Evolutionary conservation across 352 stramenopile species (phyloP), one percentile per base, ranked within the genome.

Genomic region (Thraustotheca clavata): DNA sequence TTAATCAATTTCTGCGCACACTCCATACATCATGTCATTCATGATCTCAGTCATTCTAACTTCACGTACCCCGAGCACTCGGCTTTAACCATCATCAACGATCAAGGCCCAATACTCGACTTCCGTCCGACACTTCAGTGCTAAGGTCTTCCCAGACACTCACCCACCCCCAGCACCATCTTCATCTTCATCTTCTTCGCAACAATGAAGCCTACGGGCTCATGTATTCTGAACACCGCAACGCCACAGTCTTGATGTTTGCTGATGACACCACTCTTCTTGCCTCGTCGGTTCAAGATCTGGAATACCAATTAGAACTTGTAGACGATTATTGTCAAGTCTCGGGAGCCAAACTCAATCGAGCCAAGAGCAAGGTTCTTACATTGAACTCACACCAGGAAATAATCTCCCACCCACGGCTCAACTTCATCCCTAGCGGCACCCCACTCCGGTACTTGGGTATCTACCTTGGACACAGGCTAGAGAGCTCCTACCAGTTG

Each of bases 261-360:
- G 52, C 52, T 12, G 52, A 60, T 38, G 52, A 60, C 24, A 50
- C 12, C 12, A 60, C 24, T 14, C 14, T 50, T 6, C 43, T 50
- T 29, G 27, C 43, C 22, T 22, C 22, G 11, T 14, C 43, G 22
- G 33, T 33, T 6, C 6, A 14, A 22, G 43, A 14, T 29, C 6
- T 14, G 22, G 43, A 14, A 6, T 29, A 29, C 43, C 43, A 50
- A 50, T 6, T 50, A 6, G 43, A 29, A 6, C 11, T 50, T 6
- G 43, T 50, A 22, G 6, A 50, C 6, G 6, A 14, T 6, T 50
- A 50, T 50, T 50, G 43, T 50, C 6, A 12, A 14, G 43, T 50
- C 12, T 50, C 43, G 6, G 43, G 43, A 6, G 43, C 43, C 6
- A 6, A 14, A 29, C 43, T 50, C 6, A 50, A 50, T 29, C 43